Evolutionary conservation across 441 rosid species (phyloP).

Genomic region (Eutrema salsugineum): DNA sequence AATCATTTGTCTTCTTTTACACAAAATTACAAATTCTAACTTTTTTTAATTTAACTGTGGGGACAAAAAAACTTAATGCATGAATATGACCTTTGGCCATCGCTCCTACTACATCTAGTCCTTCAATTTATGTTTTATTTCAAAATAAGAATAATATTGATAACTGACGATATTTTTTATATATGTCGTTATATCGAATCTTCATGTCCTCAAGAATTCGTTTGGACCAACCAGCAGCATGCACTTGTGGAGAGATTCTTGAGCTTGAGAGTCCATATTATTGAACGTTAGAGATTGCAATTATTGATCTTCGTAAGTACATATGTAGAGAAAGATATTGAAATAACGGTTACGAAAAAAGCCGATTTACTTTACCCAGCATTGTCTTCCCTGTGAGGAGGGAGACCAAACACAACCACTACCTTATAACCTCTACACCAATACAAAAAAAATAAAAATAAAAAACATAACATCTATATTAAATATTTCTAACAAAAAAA

Average conservation of each 20-base stretch:
- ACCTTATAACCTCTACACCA: too few species aligned
- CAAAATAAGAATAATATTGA: background rate
- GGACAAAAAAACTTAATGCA: slow-evolving; percentile 27
- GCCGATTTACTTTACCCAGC: too few species aligned
- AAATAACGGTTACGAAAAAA: too few species aligned
- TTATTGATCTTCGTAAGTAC: background rate
- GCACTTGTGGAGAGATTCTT: slow-evolving; percentile 5
- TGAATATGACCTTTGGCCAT: slow-evolving; percentile 13
- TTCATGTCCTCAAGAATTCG: slow-evolving; percentile 5
- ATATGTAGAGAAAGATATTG: too few species aligned
- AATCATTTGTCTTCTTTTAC: slow-evolving; percentile 18
- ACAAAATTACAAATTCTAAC: slow-evolving; percentile 38
- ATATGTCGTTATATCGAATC: background rate
- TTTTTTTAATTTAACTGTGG: slow-evolving; percentile 31
- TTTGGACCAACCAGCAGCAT: slow-evolving; percentile 18
- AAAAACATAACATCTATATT: too few species aligned
- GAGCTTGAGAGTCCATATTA: background rate
- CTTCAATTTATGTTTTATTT: background rate
- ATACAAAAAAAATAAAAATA: too few species aligned
- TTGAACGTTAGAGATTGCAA: background rate
- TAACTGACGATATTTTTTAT: slow-evolving; percentile 6
- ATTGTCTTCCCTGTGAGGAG: too few species aligned
- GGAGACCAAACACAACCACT: too few species aligned
- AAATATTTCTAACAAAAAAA: background rate
- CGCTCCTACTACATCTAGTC: slow-evolving; percentile 7